These are phyloP conservation scores for Cryptococcus jaspeensis DNA, from an alignment of 1,284 basidiomycete species.

Conservation along the genomic window DNA sequence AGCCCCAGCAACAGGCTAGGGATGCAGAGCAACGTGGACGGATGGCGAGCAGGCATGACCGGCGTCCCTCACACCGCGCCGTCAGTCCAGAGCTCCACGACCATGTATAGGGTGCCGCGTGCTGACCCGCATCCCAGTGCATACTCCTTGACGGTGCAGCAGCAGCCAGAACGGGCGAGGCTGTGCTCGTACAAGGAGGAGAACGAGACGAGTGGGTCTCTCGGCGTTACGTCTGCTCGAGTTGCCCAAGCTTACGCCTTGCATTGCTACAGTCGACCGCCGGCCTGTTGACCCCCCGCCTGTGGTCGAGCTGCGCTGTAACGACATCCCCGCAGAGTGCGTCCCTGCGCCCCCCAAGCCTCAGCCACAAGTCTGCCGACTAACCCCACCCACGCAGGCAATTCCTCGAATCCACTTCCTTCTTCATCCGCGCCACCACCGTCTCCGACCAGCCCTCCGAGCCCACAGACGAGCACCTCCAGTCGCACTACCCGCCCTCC, in stretches of 20 bases:
- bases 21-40: too few species aligned
- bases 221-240: not conserved
- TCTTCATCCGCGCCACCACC: constrained; percentile 44
- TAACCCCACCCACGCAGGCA: constrained; percentile 16
- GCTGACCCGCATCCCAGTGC: not conserved
- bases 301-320: constrained; percentile 41
- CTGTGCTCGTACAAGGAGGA: constrained; percentile 53
- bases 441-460: constrained; percentile 7
- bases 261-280: constrained; percentile 37
- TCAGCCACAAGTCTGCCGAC: not conserved
- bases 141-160: constrained; percentile 32
- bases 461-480: constrained; percentile 11
- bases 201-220: constrained; percentile 49
- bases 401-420: constrained; percentile 35
- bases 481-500: not conserved
- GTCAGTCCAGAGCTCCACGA: too few species aligned
- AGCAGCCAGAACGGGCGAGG: constrained; percentile 50
- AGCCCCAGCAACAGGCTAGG: too few species aligned
- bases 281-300: constrained; percentile 53
- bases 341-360: not conserved
- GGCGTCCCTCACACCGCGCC: not conserved
- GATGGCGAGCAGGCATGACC: not conserved
- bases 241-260: not conserved
- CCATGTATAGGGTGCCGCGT: too few species aligned
- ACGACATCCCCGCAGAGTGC: constrained; percentile 19